Evolutionary conservation across 257 asterid species (phyloP).

Genomic region (Solanum chiquidenum): DNA sequence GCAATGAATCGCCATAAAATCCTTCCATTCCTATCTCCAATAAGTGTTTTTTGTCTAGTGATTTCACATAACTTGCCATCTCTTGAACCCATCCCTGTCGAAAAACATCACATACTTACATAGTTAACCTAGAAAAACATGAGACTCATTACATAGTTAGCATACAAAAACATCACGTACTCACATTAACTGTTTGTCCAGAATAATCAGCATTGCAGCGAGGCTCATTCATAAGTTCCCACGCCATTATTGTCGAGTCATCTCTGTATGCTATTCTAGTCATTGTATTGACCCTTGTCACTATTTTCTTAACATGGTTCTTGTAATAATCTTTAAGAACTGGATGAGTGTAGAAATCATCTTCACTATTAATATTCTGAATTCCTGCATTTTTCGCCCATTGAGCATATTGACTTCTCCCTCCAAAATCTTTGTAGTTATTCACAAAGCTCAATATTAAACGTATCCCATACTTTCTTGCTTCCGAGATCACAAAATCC

Average conservation of each 20-base stretch:
- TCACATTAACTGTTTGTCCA: slow-evolving; percentile 29
- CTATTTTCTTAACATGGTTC: slow-evolving; percentile 23
- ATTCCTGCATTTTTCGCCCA: slow-evolving; percentile 41
- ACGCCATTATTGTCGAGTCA: slow-evolving; percentile 45
- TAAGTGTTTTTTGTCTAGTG: slow-evolving; percentile 45
- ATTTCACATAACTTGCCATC: slow-evolving; percentile 55
- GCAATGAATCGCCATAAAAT: slow-evolving; percentile 68
- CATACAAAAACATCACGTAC: background rate
- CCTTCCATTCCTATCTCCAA: slow-evolving; percentile 73
- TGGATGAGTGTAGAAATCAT: slow-evolving; percentile 35
- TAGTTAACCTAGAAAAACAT: background rate
- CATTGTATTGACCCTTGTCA: slow-evolving; percentile 32
- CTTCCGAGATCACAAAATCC: slow-evolving; percentile 47
- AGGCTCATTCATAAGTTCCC: slow-evolving; percentile 56
- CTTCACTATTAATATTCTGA: slow-evolving; percentile 10
- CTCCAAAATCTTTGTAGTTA: slow-evolving; percentile 47
- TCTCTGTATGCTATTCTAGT: slow-evolving; percentile 27
- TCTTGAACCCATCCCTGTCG: slow-evolving; percentile 37
- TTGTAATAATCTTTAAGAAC: slow-evolving; percentile 29
- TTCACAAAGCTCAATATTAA: slow-evolving; percentile 34
- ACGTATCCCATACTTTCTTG: slow-evolving; percentile 16
- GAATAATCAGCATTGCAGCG: slow-evolving; percentile 43
- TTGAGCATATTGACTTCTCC: slow-evolving; percentile 28
- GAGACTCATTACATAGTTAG: background rate
- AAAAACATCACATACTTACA: background rate